These are phyloP conservation scores for Testicularia cyperi DNA, from an alignment of 1,284 basidiomycete species.

Conservation along the genomic window DNA sequence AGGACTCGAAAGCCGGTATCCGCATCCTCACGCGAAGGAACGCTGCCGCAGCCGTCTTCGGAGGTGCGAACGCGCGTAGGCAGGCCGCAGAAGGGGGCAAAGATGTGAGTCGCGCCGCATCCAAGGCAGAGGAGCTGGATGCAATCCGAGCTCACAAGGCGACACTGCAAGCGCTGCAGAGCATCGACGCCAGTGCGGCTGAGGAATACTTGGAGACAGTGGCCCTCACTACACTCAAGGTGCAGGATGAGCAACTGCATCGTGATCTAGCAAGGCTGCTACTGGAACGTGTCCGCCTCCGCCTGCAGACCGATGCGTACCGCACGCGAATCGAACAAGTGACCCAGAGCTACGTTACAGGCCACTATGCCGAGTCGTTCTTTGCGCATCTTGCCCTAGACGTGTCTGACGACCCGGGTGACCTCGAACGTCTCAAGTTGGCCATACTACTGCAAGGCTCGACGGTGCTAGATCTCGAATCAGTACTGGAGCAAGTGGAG, in stretches of 20 bases:
- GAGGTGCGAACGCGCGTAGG: no score
- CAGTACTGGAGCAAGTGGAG: constrained; percentile 11
- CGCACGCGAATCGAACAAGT: constrained; percentile 10
- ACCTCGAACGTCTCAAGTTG: constrained; percentile 42
- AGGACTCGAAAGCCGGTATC: constrained; percentile 41
- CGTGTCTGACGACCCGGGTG: constrained; percentile 6
- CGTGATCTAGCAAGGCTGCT: constrained; percentile 23
- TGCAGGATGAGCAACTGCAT: constrained; percentile 39
- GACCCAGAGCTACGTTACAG: constrained; percentile 27
- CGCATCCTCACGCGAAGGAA: constrained; percentile 29
- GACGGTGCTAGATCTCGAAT: constrained; percentile 23
- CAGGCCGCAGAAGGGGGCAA: background rate
- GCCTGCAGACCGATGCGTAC: constrained; percentile 7
- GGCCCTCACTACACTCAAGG: constrained; percentile 35
- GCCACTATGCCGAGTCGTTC: constrained; percentile 46
- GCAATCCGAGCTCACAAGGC: constrained; percentile 19
- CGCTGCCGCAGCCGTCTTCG: background rate
- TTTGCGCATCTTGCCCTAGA: constrained; percentile 46
- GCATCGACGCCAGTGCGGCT: constrained; percentile 39
- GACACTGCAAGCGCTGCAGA: constrained; percentile 28
- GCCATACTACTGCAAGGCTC: constrained; percentile 46
- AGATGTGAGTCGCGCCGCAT: constrained; percentile 3
- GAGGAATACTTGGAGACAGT: constrained; percentile 50
- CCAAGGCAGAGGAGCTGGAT: constrained; percentile 26
- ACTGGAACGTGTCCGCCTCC: constrained; percentile 6